phyloP scores from a whole-genome alignment of 73 alveolate species.

The Durusdinium trenchii region DNA sequence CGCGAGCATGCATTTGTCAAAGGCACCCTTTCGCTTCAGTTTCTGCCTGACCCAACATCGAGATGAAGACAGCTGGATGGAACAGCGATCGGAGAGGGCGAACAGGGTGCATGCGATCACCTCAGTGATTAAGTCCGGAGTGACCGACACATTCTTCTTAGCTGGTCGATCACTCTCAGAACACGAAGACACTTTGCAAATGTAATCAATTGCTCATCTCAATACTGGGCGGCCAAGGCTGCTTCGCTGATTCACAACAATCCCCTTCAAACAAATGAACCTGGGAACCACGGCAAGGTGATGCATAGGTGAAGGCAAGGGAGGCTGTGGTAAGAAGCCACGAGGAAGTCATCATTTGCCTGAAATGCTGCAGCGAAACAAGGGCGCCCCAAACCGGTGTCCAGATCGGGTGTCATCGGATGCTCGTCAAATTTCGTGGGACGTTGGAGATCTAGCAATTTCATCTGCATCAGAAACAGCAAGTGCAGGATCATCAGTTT shows the following conservation, averaged over 20 bases:
- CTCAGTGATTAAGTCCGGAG: background rate
- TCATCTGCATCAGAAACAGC: background rate
- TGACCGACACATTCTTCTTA: background rate
- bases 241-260: background rate
- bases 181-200: background rate
- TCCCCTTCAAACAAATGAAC: background rate
- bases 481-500: background rate
- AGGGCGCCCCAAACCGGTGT: no score
- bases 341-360: constrained; percentile 68
- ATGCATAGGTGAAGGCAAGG: constrained; percentile 82
- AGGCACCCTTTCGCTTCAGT: no score
- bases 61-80: constrained; percentile 80
- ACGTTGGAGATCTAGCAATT: no score
- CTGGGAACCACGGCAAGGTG: constrained; percentile 67
- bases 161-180: no score
- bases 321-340: constrained; percentile 87
- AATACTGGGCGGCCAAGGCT: background rate
- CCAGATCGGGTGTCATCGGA: no score
- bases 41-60: constrained; percentile 93
- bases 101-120: constrained; percentile 95
- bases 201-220: background rate
- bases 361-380: no score
- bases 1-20: background rate
- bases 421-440: no score
- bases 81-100: constrained; percentile 93